These are phyloP conservation scores for Tetradesmus lagerheimii DNA, from an alignment of 139 green algal genomes.

Conservation along the genomic window DNA sequence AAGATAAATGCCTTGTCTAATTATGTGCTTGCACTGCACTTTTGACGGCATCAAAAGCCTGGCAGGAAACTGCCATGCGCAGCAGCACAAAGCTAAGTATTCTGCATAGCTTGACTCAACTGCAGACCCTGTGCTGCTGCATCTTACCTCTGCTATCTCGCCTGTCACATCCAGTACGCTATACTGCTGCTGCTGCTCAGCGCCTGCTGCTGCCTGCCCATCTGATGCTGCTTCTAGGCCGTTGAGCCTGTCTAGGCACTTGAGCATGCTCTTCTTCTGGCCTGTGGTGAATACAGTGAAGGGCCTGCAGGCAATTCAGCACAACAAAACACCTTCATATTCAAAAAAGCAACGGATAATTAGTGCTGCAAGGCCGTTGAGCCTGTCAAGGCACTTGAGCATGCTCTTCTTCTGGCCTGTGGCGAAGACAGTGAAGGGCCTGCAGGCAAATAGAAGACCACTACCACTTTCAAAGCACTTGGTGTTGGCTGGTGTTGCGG, in stretches of 20 bases:
- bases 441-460: no score
- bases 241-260: conserved; percentile 41
- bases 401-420: conserved; percentile 45
- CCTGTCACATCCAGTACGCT: conserved; percentile 16
- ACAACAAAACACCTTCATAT: no score
- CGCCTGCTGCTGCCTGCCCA: background rate
- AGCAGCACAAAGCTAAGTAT: background rate
- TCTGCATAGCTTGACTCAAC: background rate
- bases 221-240: background rate
- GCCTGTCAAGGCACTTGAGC: conserved; percentile 39
- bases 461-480: no score
- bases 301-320: background rate
- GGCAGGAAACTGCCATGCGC: background rate
- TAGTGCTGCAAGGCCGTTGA: conserved; percentile 32
- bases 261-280: conserved; percentile 48
- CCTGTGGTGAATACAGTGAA: conserved; percentile 39
- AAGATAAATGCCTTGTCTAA: no score
- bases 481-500: no score
- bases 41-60: no score
- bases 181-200: conserved; percentile 5
- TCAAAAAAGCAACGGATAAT: no score
- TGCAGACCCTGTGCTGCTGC: background rate
- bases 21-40: no score
- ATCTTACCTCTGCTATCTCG: background rate
- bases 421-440: conserved; percentile 35